A percentile compares a stretch with the other conserved stretches of the same genome.
These are phyloP conservation scores for Abrus precatorius DNA, from an alignment of 306 rosid genomes.

Conservation along the genomic window DNA sequence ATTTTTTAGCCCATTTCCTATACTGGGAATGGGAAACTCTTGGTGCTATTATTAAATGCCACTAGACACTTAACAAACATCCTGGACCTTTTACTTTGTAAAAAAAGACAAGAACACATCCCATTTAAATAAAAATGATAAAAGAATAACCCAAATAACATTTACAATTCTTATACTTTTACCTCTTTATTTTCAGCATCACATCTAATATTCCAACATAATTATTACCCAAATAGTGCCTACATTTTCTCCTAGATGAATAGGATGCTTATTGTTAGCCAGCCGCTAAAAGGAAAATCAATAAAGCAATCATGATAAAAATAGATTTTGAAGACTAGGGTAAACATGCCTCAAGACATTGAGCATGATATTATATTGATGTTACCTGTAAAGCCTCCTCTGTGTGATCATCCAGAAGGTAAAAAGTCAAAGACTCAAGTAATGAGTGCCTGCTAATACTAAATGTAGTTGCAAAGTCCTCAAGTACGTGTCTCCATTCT, in stretches of 20 bases:
- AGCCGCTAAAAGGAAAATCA: constrained; percentile 23
- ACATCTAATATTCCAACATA: constrained; percentile 17
- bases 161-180: neutral
- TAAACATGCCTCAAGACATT: constrained; percentile 36
- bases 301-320: constrained; percentile 29
- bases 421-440: constrained; percentile 83
- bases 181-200: constrained; percentile 17
- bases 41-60: neutral
- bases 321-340: constrained; percentile 22
- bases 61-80: neutral
- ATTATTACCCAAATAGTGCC: constrained; percentile 14
- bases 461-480: constrained; percentile 88
- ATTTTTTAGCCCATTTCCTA: constrained; percentile 17
- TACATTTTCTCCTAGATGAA: constrained; percentile 27
- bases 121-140: constrained; percentile 20
- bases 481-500: constrained; percentile 79
- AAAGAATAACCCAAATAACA: neutral
- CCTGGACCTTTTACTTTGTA: neutral
- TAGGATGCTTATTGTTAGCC: neutral
- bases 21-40: constrained; percentile 18
- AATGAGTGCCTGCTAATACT: constrained; percentile 77
- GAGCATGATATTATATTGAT: constrained; percentile 35
- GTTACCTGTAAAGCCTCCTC: constrained; percentile 90
- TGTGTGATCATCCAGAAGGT: constrained; percentile 86
- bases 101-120: neutral